A percentile compares a stretch with the other conserved stretches of the same genome.
Conservation (phyloP, 148 eudicot species). For the Chenopodium suecicum region DNA sequence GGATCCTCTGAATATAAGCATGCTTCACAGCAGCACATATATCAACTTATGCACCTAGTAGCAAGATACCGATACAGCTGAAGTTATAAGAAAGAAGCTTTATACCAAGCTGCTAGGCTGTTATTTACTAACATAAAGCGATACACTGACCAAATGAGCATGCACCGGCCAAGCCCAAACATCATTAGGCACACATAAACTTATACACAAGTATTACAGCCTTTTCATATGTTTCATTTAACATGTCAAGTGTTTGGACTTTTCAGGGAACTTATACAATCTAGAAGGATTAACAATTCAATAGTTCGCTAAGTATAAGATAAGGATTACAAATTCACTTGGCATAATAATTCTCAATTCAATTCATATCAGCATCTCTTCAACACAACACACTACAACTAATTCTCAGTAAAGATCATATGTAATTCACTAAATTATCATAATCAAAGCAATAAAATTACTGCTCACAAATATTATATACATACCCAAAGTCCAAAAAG, state of each 20-base stretch:
- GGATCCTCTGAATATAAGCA: background rate
- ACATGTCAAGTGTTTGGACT: background rate
- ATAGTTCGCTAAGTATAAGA: background rate
- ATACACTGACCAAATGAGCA: background rate
- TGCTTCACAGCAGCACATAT: background rate
- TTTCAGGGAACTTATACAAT: background rate
- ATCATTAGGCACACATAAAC: background rate
- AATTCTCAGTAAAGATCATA: background rate
- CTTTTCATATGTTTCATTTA: background rate
- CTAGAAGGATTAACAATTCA: background rate
- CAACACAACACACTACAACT: background rate
- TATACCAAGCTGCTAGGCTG: background rate
- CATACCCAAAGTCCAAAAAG: constrained; percentile 93
- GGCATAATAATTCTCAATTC: no score
- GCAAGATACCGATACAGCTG: background rate
- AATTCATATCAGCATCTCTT: background rate
- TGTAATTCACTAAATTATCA: background rate
- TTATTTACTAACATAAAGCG: background rate
- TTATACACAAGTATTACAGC: background rate
- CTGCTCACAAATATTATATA: background rate
- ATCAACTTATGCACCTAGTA: background rate
- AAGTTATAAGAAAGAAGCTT: background rate
- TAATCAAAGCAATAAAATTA: background rate
- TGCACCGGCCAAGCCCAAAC: background rate
- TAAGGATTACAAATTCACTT: background rate